These are phyloP conservation scores for Calonectria pseudoturangicola DNA, from an alignment of 2,329 filamentous ascomycete genomes.

Conservation along the genomic window DNA sequence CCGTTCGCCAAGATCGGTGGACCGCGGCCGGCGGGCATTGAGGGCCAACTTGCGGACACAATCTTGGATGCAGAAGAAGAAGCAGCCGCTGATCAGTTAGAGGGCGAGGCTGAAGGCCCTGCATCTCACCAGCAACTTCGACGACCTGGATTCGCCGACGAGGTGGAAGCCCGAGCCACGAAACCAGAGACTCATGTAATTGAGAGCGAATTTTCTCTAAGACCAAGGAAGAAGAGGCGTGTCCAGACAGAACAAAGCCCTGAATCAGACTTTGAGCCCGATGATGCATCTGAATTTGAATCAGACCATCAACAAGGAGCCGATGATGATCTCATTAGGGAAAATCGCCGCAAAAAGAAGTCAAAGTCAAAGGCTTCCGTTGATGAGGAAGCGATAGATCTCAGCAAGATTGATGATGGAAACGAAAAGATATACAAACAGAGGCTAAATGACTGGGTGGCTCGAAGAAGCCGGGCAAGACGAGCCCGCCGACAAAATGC, in stretches of 20 bases:
- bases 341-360: constrained; percentile 65
- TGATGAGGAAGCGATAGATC: constrained; percentile 66
- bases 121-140: constrained; percentile 83
- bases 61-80: constrained; percentile 90
- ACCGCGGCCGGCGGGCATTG: constrained; percentile 75
- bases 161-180: constrained; percentile 48
- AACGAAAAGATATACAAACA: constrained; percentile 87
- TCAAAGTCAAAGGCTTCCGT: constrained; percentile 58
- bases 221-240: constrained; percentile 74
- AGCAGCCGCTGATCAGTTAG: constrained; percentile 65
- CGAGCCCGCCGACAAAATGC: constrained; percentile 63
- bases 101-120: constrained; percentile 66
- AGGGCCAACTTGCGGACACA: constrained; percentile 84
- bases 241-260: constrained; percentile 61
- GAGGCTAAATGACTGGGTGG: constrained; percentile 85
- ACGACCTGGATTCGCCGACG: constrained; percentile 80
- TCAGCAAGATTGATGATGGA: constrained; percentile 86
- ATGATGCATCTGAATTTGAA: constrained; percentile 57
- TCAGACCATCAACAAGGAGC: constrained; percentile 62
- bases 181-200: constrained; percentile 53
- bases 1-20: constrained; percentile 89
- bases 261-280: constrained; percentile 68
- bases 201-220: constrained; percentile 74
- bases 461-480: constrained; percentile 65
- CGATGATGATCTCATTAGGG: constrained; percentile 62